These are phyloP conservation scores for Teunomyces gatunensis DNA, from an alignment of 805 yeast genomes.

Conservation along the genomic window DNA sequence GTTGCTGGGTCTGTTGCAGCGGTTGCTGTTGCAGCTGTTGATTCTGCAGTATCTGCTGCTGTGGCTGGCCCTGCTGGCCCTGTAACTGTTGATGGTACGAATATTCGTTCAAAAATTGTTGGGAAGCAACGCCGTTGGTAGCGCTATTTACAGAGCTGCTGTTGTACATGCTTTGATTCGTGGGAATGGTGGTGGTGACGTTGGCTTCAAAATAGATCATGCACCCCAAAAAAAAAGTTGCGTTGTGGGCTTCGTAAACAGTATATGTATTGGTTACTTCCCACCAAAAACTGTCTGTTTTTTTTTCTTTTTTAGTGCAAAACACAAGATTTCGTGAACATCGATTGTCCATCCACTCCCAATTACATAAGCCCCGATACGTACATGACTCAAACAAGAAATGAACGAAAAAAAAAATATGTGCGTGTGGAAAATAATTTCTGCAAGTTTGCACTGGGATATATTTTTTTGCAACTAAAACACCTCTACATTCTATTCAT, in stretches of 20 bases:
- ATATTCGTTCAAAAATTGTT: constrained; percentile 9
- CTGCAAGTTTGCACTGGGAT: neutral
- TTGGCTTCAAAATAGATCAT: constrained; percentile 20
- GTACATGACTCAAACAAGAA: neutral
- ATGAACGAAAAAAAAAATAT: neutral
- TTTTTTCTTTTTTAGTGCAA: neutral
- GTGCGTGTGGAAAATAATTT: neutral
- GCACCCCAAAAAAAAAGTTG: neutral
- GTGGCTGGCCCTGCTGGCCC: constrained; percentile 11
- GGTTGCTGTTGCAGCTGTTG: constrained; percentile 9
- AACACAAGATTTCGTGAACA: neutral
- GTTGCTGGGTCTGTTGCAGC: constrained; percentile 6
- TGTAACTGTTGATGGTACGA: constrained; percentile 14
- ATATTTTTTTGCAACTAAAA: neutral
- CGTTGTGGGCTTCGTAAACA: neutral
- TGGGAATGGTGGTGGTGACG: constrained; percentile 15
- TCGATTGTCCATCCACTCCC: neutral
- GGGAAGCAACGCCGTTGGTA: constrained; percentile 4
- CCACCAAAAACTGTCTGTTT: neutral
- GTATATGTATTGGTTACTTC: neutral
- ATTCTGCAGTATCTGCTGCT: neutral
- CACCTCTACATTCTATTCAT: neutral
- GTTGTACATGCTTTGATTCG: constrained; percentile 8
- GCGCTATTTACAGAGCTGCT: constrained; percentile 6
- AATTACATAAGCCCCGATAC: neutral